Base-by-base conservation (phyloP, 164 flowering plant species). In the Piper betle region DNA sequence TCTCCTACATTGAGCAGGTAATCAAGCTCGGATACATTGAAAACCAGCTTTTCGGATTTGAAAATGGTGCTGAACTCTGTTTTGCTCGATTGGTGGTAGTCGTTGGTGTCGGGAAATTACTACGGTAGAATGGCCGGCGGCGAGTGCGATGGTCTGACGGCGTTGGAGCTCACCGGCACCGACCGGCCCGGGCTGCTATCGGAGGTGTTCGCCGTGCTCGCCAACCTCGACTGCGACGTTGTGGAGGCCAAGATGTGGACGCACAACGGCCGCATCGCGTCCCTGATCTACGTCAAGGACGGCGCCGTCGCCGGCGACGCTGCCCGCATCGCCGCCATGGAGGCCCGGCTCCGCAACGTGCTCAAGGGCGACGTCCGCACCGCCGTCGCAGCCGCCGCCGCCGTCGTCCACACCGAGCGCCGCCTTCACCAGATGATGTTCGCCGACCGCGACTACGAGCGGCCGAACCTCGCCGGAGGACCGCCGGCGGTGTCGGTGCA, bases 161-260 rank as follows among this genome's bases (percentile, higher is more conserved):
- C 88, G 1, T 67, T 93, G 46, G 97, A 90, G 68, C n/a, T n/a
- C n/a, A n/a, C n/a, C n/a, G n/a, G n/a, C n/a, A n/a, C n/a, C n/a
- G n/a, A n/a, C n/a, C n/a, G n/a, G n/a, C n/a, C n/a, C n/a, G n/a
- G n/a, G n/a, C n/a, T n/a, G n/a, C n/a, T n/a, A n/a, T n/a, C n/a
- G 4, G 97, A 90, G 74, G 88, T 90, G 3, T 85, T 84, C 65
- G 97, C 93, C 1, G 99, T 93, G 46, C 91, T 93, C 4, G 73
- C 91, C 10, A 84, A 84, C 55, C 88, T 86, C 16, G 79, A 80
- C 43, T 93, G 97, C 69, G 84, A 82, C 63, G 90, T 93, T n/a
- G 94, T 86, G 13, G 84, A 81, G 68, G 94, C 96, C 12, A 96
- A 86, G 71, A 74, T 90, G 59, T 93, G 99, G 99, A 90, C 99